These are phyloP conservation scores for Arthrobotrys sinensis DNA, from an alignment of 2,329 filamentous ascomycete genomes.

Conservation along the genomic window DNA sequence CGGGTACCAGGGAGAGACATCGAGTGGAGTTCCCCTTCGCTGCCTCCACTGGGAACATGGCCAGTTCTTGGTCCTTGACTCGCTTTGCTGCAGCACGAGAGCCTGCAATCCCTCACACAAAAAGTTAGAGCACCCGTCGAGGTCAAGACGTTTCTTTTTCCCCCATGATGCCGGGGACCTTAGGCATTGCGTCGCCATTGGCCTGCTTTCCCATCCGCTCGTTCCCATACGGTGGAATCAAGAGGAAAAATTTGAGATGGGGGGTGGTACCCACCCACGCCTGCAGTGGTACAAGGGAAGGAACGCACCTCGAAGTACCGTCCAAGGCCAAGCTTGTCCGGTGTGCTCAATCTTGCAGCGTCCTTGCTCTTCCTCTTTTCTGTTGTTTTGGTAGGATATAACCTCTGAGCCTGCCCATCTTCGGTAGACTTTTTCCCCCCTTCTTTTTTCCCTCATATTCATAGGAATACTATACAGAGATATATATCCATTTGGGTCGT, in stretches of 20 bases:
- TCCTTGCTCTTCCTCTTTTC: constrained; percentile 40
- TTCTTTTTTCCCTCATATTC: constrained; percentile 26
- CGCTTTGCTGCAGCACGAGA: constrained; percentile 58
- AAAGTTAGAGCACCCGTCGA: constrained; percentile 59
- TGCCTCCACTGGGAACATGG: constrained; percentile 23
- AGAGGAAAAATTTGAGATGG: constrained; percentile 58
- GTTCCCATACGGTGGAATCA: constrained; percentile 55
- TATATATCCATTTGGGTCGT: constrained; percentile 40
- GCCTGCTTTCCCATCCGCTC: constrained; percentile 46
- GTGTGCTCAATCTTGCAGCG: constrained; percentile 28
- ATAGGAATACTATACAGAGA: constrained; percentile 38
- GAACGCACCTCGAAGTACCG: constrained; percentile 49
- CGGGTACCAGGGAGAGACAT: constrained; percentile 58
- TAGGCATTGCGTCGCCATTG: constrained; percentile 49
- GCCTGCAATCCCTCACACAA: constrained; percentile 49
- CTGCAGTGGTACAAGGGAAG: constrained; percentile 56
- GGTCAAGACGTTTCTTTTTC: constrained; percentile 51
- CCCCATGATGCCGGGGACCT: constrained; percentile 42
- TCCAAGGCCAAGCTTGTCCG: constrained; percentile 27
- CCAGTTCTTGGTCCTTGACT: constrained; percentile 47
- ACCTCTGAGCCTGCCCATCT: constrained; percentile 31
- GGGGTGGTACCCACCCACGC: constrained; percentile 56
- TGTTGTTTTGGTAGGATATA: constrained; percentile 57
- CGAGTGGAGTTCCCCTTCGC: constrained; percentile 58
- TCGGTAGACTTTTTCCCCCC: constrained; percentile 42